Base-by-base conservation (phyloP, 768 basidiomycete species). In the Lentinula lateritia region DNA sequence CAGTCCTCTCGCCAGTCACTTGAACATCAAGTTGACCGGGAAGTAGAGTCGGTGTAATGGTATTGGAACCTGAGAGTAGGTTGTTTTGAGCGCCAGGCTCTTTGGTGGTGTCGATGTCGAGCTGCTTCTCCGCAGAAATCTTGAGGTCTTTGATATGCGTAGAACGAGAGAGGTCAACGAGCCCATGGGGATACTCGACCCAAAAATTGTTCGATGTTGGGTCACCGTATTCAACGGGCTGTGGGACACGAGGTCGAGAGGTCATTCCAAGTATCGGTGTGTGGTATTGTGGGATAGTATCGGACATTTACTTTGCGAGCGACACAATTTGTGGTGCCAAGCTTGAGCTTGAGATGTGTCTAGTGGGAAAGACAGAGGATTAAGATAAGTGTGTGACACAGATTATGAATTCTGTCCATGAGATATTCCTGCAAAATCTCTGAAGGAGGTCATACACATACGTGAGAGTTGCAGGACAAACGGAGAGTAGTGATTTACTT, bases 181-280 rank as follows among this genome's bases (percentile, higher is more conserved):
- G 76, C 0, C 87, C 86, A 8, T 78, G 78, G 12, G 86, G 84
- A 67, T 87, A 88, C 70, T 89, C 87, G 32, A 86, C 82, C 88
- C 87, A 88, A 70, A 86, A 88, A n/a, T 52, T 16, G 50, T 50
- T 39, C 12, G 76, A 78, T 3, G 74, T 70, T 28, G 76, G 72
- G 66, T 79, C 81, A 36, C 86, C 87, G 65, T 83, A 87, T 69
- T 86, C 79, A 3, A 73, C 76, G 15, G 83, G 72, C 38, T 68
- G 61, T 10, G 74, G 65, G 53, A 87, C 79, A 41, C 61, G 74
- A 16, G 84, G 82, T 57, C 79, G 79, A 54, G 74, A 67, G 53
- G 74, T 69, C 80, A 84, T 83, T 60, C 75, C 77, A 59, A 73
- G 71, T 58, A 78, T 78, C 13, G 75, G 78, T 9, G 74, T 73